Evolutionary conservation across 139 green algal genomes (phyloP), one percentile per base, ranked within the genome.

Genomic region (Zygnema circumcarinatum): DNA sequence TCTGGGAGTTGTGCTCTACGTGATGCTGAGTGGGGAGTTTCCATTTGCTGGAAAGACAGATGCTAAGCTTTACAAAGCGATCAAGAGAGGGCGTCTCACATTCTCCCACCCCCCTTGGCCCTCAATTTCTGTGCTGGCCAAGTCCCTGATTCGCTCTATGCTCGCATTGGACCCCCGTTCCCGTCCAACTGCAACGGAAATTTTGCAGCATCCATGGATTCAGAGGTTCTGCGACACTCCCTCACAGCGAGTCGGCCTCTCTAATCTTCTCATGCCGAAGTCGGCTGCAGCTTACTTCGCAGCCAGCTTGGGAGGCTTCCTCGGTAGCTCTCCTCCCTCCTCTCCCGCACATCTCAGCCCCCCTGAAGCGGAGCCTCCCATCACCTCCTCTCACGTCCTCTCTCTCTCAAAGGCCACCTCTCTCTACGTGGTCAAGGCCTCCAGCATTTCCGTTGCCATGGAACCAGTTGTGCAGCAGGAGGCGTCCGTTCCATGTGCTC

Each of bases 181-280:
- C 54, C 92, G 96, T 1, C 92, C 94, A 31, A 95, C 92, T 2
- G 95, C 94, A 1, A 75, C 92, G 31, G 85, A 95, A 76, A 95
- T 98, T 67, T 88, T 98, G 38, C n/a, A 93, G 72, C 95, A 98
- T 87, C 91, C 94, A 3, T 98, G 96, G 96, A 95, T 62, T 16
- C 47, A 16, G 47, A 62, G 47, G 47, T 62, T 62, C 47, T 62
- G 47, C 16, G 47, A 62, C 47, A 7, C 7, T 25, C 47, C 47
- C 47, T 62, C 47, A 62, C 47, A 16, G 16, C 47, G 7, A 62
- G 7, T 62, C 47, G 7, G 16, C 47, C 47, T 62, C 47, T 62
- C 47, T 62, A 7, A 7, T 62, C 47, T 16, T 62, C 47, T 62
- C 7, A 16, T 16, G 7, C 16, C 47, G 7, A 62, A 62, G 16